These are phyloP conservation scores for Oryza punctata DNA, from an alignment of 176 grass and related monocot genomes.

Conservation along the genomic window DNA sequence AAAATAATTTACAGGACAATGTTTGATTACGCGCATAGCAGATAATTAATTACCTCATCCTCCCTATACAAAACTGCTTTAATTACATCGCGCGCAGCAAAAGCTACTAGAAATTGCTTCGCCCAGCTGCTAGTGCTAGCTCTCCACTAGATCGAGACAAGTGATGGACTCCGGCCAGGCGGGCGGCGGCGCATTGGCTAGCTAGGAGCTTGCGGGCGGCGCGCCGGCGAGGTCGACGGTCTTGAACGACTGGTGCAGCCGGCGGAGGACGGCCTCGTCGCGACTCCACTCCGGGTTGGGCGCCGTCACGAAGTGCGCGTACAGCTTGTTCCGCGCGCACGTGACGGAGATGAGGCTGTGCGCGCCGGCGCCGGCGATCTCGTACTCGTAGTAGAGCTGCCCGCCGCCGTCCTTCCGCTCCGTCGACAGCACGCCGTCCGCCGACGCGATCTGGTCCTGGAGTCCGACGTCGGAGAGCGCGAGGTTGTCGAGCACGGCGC, in stretches of 20 bases:
- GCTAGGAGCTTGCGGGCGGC: slow-evolving; percentile 8
- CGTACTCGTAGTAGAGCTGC: slow-evolving; percentile 93
- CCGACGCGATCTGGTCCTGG: slow-evolving; percentile 82
- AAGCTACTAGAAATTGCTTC: neutral
- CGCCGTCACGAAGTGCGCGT: slow-evolving; percentile 82
- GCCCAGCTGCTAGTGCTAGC: neutral
- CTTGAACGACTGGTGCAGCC: slow-evolving; percentile 82
- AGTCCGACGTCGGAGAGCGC: slow-evolving; percentile 87
- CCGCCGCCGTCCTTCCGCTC: slow-evolving; percentile 54
- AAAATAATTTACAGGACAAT: neutral
- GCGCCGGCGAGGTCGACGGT: slow-evolving; percentile 50
- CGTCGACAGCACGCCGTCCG: slow-evolving; percentile 58
- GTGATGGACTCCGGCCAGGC: neutral
- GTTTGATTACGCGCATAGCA: neutral
- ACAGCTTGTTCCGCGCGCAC: slow-evolving; percentile 87
- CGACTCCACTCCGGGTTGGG: slow-evolving; percentile 78
- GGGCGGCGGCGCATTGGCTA: too few relatives aligned
- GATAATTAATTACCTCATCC: neutral
- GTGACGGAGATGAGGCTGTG: slow-evolving; percentile 94
- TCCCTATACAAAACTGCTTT: slow-evolving; percentile 49
- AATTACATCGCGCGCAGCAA: slow-evolving; percentile 9
- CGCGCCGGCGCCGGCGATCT: slow-evolving; percentile 68
- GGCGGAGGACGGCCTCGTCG: slow-evolving; percentile 79
- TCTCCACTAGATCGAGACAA: neutral
- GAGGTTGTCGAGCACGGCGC: slow-evolving; percentile 82